phyloP scores from a whole-genome alignment of 106 monocot species.

The Hemerocallis citrina region DNA sequence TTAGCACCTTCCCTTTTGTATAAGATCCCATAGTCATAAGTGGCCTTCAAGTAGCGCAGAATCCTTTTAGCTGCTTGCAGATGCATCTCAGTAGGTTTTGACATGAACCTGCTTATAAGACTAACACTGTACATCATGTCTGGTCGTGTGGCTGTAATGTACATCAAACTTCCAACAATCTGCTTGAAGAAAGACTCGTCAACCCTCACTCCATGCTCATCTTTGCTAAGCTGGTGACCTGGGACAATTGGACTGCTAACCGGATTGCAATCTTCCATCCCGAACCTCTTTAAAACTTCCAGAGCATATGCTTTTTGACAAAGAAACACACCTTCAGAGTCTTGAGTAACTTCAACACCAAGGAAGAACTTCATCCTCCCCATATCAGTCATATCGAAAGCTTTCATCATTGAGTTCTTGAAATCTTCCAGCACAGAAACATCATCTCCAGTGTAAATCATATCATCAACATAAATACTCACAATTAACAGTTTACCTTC shows the following conservation, averaged over 20 bases:
- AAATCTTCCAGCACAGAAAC: not conserved
- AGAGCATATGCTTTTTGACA: constrained; percentile 4
- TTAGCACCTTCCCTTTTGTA: not conserved
- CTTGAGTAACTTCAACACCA: not conserved
- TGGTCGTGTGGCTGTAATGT: constrained; percentile 18
- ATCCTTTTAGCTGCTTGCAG: constrained; percentile 8
- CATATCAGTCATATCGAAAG: not conserved
- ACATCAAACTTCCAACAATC: constrained; percentile 21
- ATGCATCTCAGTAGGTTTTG: not conserved
- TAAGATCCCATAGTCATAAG: constrained; percentile 5
- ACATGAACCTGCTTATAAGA: not conserved
- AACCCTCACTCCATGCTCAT: no score
- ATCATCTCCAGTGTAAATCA: constrained; percentile 10
- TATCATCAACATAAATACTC: constrained; percentile 9
- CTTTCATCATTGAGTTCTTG: not conserved
- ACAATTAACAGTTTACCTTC: not conserved
- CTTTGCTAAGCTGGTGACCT: not conserved
- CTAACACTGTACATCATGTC: constrained; percentile 2
- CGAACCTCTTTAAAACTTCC: not conserved
- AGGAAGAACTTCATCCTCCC: not conserved
- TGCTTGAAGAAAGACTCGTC: constrained; percentile 11
- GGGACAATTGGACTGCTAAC: not conserved
- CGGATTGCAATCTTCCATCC: constrained; percentile 14
- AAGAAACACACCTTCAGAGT: constrained; percentile 3
- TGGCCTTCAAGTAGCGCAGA: constrained; percentile 10